Conservation (phyloP, 495 filamentous ascomycete genomes). For the Geoglossum glabrum region DNA sequence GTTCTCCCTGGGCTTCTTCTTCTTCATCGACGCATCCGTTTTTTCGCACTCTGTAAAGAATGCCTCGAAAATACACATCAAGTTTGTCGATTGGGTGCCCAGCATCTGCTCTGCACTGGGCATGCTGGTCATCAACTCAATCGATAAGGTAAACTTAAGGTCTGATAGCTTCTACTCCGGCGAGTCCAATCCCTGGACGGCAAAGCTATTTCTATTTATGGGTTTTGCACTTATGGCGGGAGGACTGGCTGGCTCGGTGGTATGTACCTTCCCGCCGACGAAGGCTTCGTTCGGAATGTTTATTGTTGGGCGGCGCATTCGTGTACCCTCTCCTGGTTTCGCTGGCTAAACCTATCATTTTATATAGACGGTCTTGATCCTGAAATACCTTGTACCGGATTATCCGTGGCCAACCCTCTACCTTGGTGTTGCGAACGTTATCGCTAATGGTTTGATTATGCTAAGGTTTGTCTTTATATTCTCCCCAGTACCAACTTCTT, state of each 20-base stretch:
- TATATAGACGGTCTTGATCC: slow-evolving; percentile 51
- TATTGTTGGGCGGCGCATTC: not conserved
- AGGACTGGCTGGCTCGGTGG: slow-evolving; percentile 79
- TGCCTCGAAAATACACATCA: slow-evolving; percentile 67
- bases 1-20: slow-evolving; percentile 97
- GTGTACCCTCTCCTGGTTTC: no score
- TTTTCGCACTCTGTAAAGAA: slow-evolving; percentile 69
- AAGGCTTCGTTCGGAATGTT: not conserved
- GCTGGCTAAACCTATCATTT: not conserved
- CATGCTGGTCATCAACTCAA: slow-evolving; percentile 97
- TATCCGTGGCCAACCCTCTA: slow-evolving; percentile 69
- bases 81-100: slow-evolving; percentile 96
- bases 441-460: slow-evolving; percentile 75
- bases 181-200: slow-evolving; percentile 85
- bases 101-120: slow-evolving; percentile 83
- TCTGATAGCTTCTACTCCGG: slow-evolving; percentile 81
- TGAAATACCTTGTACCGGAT: slow-evolving; percentile 71
- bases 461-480: slow-evolving; percentile 39
- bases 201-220: slow-evolving; percentile 80
- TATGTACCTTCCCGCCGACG: slow-evolving; percentile 12
- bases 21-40: slow-evolving; percentile 76
- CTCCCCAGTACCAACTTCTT: not conserved
- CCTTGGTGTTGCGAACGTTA: slow-evolving; percentile 85
- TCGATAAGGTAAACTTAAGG: slow-evolving; percentile 76
- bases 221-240: slow-evolving; percentile 90